These are phyloP conservation scores for Insectozyma bohioensis DNA, from an alignment of 1,139 yeast species.

Conservation along the genomic window DNA sequence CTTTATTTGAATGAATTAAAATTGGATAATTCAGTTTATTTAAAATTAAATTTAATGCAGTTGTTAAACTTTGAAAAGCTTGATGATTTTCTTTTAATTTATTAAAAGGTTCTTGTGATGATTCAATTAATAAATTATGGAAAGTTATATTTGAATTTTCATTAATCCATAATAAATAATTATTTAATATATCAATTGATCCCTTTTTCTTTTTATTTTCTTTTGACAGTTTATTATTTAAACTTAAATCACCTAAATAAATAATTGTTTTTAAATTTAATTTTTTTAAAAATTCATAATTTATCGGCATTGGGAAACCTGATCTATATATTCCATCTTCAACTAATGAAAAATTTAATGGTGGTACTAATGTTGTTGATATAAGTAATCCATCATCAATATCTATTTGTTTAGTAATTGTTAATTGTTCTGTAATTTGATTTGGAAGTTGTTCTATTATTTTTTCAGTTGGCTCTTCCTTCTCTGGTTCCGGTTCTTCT, in stretches of 20 bases:
- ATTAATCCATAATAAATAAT: slow-evolving; percentile 65
- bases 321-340: slow-evolving; percentile 86
- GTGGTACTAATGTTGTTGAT: slow-evolving; percentile 84
- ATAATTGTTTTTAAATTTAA: slow-evolving; percentile 75
- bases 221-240: slow-evolving; percentile 39
- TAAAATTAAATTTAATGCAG: slow-evolving; percentile 62
- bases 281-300: slow-evolving; percentile 73
- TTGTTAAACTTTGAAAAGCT: slow-evolving; percentile 50
- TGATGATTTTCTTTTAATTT: slow-evolving; percentile 44
- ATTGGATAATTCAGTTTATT: slow-evolving; percentile 81
- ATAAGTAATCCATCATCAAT: too few species aligned
- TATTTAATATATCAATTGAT: slow-evolving; percentile 37
- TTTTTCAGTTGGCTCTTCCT: too few species aligned
- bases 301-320: slow-evolving; percentile 90
- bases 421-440: too few species aligned
- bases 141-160: slow-evolving; percentile 52
- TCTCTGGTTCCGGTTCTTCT: too few species aligned
- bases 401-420: slow-evolving; percentile 1
- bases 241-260: slow-evolving; percentile 70
- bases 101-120: slow-evolving; percentile 74
- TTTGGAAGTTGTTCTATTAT: too few species aligned
- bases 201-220: slow-evolving; percentile 31
- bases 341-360: slow-evolving; percentile 84
- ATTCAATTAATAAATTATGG: slow-evolving; percentile 62
- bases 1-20: slow-evolving; percentile 88